phyloP scores from a whole-genome alignment of 2,329 filamentous ascomycete species.

The Scortechinia acanthostroma region DNA sequence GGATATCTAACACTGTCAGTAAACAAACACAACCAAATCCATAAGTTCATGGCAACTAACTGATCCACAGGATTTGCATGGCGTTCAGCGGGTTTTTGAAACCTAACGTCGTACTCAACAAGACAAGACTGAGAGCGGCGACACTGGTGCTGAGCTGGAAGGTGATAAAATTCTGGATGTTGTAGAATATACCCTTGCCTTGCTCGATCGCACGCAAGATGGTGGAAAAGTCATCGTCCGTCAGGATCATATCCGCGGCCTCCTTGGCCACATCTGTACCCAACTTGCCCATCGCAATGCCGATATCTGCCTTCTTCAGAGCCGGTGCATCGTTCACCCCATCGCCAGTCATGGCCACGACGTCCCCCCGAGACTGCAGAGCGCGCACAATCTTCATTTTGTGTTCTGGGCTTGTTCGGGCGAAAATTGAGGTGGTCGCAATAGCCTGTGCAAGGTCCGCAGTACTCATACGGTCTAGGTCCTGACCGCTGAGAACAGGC shows the following conservation, averaged over 20 bases:
- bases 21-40: too few species aligned
- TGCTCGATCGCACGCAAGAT: conserved; percentile 95
- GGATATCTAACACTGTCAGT: conserved; percentile 88
- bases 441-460: conserved; percentile 79
- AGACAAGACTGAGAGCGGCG: conserved; percentile 81
- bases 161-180: conserved; percentile 97
- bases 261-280: conserved; percentile 97
- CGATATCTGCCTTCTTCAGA: conserved; percentile 93
- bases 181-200: conserved; percentile 98
- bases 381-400: conserved; percentile 95
- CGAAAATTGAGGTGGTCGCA: conserved; percentile 85
- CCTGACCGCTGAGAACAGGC: conserved; percentile 77
- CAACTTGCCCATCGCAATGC: conserved; percentile 89
- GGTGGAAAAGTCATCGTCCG: conserved; percentile 81
- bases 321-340: conserved; percentile 97
- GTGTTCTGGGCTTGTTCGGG: conserved; percentile 90
- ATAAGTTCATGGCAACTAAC: conserved; percentile 40
- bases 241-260: conserved; percentile 87
- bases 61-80: conserved; percentile 99
- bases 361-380: conserved; percentile 84
- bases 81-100: conserved; percentile 94
- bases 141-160: conserved; percentile 97
- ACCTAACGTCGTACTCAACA: conserved; percentile 85
- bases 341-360: conserved; percentile 98
- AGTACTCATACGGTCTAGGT: conserved; percentile 87